A percentile compares a stretch with the other conserved stretches of the same genome.
Conservation (phyloP, 495 filamentous ascomycete genomes). For the Podospora comata region DNA sequence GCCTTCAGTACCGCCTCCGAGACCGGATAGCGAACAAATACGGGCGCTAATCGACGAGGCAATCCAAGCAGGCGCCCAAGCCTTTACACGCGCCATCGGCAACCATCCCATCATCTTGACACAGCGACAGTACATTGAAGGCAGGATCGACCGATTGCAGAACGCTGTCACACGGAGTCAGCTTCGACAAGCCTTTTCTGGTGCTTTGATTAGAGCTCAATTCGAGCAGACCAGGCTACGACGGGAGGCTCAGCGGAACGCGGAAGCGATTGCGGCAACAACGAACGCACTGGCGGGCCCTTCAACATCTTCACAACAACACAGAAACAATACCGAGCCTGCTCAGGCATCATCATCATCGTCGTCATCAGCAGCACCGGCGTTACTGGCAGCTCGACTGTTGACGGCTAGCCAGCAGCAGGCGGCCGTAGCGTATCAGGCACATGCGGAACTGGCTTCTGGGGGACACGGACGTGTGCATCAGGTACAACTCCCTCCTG, state of each 20-base stretch:
- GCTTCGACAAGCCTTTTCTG: slow-evolving; percentile 42
- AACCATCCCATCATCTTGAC: slow-evolving; percentile 45
- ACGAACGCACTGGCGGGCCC: not conserved
- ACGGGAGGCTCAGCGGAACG: slow-evolving; percentile 28
- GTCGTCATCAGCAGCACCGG: not conserved
- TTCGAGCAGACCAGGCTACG: slow-evolving; percentile 38
- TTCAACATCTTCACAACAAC: slow-evolving; percentile 3
- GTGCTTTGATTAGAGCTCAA: slow-evolving; percentile 42
- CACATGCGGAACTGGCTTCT: slow-evolving; percentile 24
- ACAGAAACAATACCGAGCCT: not conserved
- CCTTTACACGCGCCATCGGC: slow-evolving; percentile 43
- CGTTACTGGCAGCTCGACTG: not conserved
- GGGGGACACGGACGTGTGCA: slow-evolving; percentile 23
- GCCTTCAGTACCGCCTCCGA: slow-evolving; percentile 7
- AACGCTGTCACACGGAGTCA: slow-evolving; percentile 40
- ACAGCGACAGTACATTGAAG: slow-evolving; percentile 39
- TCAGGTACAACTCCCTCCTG: slow-evolving; percentile 28
- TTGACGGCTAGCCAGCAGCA: slow-evolving; percentile 17
- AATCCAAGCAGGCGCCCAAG: slow-evolving; percentile 43
- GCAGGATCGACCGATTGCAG: slow-evolving; percentile 42
- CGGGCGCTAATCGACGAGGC: slow-evolving; percentile 42
- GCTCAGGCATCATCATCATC: not conserved
- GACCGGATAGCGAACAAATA: slow-evolving; percentile 19
- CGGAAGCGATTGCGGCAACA: slow-evolving; percentile 10
- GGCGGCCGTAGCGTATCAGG: slow-evolving; percentile 23